Base-by-base conservation (phyloP, 352 stramenopile genomes). In the Phytophthora cryptogea region DNA sequence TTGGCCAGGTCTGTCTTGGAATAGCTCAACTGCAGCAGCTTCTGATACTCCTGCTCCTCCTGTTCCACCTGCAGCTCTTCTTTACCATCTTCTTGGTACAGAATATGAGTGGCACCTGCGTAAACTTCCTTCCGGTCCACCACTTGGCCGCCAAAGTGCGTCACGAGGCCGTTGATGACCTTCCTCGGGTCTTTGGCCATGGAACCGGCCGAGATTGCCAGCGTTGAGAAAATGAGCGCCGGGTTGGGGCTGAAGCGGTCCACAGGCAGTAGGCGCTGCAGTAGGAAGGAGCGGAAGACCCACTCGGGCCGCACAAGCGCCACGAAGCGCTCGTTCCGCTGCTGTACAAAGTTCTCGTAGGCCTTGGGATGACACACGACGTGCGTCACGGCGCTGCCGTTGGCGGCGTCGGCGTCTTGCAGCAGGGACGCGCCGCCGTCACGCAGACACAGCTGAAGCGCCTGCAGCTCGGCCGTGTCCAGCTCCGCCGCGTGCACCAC, bases 131-230 rank as follows among this genome's bases (percentile, higher is more conserved):
- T 70, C 13, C 85, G 60, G 37, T 89, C 80, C 5, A 95, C 66
- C 41, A 86, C 73, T 46, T 94, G 84, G 17, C 84, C 86, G 41
- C 86, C 86, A 72, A 92, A 91, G 59, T 95, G 83, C 26, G 76
- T 62, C 43, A 95, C 88, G 49, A 95, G 71, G 1, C 81, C 76
- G 40, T 90, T 79, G 49, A 92, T 83, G 46, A 95, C 86, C 51
- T 90, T 90, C 53, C 78, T 65, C 27, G 80, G 81, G 60, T 95
- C 86, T 54, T 89, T 91, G 28, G 84, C 81, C 53, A 95, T 90
- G 1, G 78, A 70, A 2, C 80, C 73, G 1, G 81, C 81, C 13
- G 85, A 81, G 36, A 95, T 79, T 32, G 82, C 83, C 28, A 95
- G 68, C 16, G 77, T 85, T 23, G 82, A 87, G 59, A 95, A 93